Conservation (phyloP, 106 monocot species). For the Dioscorea zingiberensis region DNA sequence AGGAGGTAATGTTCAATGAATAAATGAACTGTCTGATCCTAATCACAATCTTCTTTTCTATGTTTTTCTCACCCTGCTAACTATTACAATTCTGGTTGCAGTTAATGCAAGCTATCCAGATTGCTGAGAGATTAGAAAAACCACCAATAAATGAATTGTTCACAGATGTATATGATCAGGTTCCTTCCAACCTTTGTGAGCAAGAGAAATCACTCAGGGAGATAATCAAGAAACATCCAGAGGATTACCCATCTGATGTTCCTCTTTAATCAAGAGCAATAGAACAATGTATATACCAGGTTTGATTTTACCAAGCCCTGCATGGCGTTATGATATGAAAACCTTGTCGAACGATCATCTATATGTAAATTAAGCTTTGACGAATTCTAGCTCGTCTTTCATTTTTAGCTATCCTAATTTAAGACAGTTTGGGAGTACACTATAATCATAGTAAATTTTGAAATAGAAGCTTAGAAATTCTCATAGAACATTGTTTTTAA, state of each 20-base stretch:
- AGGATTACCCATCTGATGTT: constrained; percentile 70
- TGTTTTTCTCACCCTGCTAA: not conserved
- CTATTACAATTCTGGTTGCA: constrained; percentile 18
- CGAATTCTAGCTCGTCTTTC: no score
- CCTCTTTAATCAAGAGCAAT: constrained; percentile 15
- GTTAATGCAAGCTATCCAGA: constrained; percentile 75
- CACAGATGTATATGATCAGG: constrained; percentile 82
- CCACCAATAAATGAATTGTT: constrained; percentile 66
- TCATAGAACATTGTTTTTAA: no score
- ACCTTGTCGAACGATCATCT: no score
- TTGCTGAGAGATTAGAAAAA: constrained; percentile 68
- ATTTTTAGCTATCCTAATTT: no score
- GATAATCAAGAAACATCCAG: constrained; percentile 54
- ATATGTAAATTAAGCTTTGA: no score
- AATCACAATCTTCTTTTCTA: not conserved
- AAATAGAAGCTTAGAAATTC: no score
- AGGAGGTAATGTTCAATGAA: constrained; percentile 50
- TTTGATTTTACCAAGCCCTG: not conserved
- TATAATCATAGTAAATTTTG: no score
- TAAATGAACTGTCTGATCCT: no score
- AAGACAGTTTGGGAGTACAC: no score
- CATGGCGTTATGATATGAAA: no score
- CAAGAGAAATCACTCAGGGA: constrained; percentile 60
- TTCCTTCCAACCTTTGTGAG: constrained; percentile 61
- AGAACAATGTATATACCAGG: not conserved